Conservation (phyloP, 1,139 yeast species). For the Debaryomyces singareniensis region DNA sequence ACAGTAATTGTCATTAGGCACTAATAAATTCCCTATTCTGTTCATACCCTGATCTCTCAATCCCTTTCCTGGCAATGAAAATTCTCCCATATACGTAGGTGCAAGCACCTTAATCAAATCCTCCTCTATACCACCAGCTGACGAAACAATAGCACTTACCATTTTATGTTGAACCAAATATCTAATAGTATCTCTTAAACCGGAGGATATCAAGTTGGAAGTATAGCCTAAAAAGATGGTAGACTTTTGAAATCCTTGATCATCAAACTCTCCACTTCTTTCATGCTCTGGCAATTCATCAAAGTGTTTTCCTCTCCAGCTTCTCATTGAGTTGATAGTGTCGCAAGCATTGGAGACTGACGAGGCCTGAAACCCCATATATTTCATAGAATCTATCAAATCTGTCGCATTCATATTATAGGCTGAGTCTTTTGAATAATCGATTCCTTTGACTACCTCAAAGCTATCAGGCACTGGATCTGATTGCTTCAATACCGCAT, state of each 20-base stretch:
- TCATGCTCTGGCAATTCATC: constrained; percentile 64
- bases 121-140: constrained; percentile 98
- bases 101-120: constrained; percentile 94
- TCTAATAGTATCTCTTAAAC: constrained; percentile 84
- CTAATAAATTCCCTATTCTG: constrained; percentile 92
- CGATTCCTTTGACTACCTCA: constrained; percentile 77
- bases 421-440: constrained; percentile 69
- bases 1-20: constrained; percentile 97
- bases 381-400: constrained; percentile 72
- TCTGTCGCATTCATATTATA: constrained; percentile 72
- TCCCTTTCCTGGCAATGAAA: constrained; percentile 68
- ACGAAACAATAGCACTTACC: constrained; percentile 90
- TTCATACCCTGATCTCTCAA: constrained; percentile 94
- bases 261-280: constrained; percentile 70
- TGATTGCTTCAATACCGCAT: constrained; percentile 85
- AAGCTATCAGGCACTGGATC: constrained; percentile 80
- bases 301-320: constrained; percentile 79
- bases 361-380: constrained; percentile 98
- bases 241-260: constrained; percentile 72
- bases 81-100: constrained; percentile 92
- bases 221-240: constrained; percentile 95
- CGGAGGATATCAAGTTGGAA: constrained; percentile 92
- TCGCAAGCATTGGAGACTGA: constrained; percentile 84
- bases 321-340: constrained; percentile 83
- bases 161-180: constrained; percentile 87